Conservation (phyloP, 2,329 filamentous ascomycete genomes). For the Cryphonectria parasitica region DNA sequence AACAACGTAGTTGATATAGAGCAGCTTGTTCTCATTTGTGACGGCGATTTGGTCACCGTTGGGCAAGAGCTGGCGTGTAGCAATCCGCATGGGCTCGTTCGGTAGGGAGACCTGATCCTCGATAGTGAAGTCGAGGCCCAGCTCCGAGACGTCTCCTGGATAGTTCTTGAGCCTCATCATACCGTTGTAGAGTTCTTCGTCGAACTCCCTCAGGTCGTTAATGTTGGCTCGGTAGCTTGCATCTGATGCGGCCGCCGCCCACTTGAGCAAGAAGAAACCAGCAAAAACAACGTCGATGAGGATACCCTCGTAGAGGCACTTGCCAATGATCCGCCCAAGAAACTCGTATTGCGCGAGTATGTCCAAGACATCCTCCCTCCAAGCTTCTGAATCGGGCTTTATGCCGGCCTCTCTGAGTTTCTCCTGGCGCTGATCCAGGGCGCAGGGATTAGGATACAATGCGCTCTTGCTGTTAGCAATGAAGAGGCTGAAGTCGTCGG, state of each 20-base stretch:
- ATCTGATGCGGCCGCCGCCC: constrained; percentile 69
- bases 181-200: constrained; percentile 88
- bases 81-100: constrained; percentile 56
- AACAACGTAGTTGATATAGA: constrained; percentile 94
- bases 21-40: constrained; percentile 86
- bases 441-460: constrained; percentile 84
- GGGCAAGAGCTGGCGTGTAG: constrained; percentile 76
- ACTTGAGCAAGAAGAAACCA: constrained; percentile 94
- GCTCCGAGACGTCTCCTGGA: constrained; percentile 75
- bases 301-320: constrained; percentile 97
- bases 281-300: constrained; percentile 92
- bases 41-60: constrained; percentile 78
- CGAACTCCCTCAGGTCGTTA: constrained; percentile 91
- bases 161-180: constrained; percentile 85
- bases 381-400: constrained; percentile 57
- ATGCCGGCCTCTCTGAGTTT: constrained; percentile 56
- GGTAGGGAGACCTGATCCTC: constrained; percentile 65
- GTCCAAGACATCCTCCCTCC: constrained; percentile 59
- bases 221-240: constrained; percentile 85
- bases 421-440: constrained; percentile 70
- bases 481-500: constrained; percentile 68
- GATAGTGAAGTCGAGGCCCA: constrained; percentile 87
- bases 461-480: constrained; percentile 82
- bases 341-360: constrained; percentile 84
- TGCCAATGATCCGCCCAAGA: constrained; percentile 87